These are phyloP conservation scores for Aegilops umbellulata DNA, from an alignment of 176 grass and related monocot species.

Conservation along the genomic window DNA sequence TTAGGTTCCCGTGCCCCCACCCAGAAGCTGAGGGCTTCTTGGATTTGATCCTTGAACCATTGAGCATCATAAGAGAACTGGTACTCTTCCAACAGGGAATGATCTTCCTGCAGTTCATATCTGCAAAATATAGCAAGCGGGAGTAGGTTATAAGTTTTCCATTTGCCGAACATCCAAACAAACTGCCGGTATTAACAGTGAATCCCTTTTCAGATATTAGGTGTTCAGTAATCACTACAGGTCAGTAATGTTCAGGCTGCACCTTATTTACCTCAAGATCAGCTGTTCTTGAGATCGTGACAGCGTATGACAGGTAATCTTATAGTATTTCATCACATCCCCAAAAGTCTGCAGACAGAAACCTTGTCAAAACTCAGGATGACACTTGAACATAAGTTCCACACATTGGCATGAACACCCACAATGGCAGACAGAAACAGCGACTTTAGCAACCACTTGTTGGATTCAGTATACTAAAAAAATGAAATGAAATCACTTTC, in stretches of 20 bases:
- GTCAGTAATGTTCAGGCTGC: slow-evolving; percentile 5
- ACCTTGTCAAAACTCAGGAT: background rate
- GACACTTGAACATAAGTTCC: background rate
- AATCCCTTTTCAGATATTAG: background rate
- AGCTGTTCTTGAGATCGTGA: slow-evolving; percentile 56
- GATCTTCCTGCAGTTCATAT: slow-evolving; percentile 79
- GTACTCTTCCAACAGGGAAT: slow-evolving; percentile 72
- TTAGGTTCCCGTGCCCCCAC: slow-evolving; percentile 45
- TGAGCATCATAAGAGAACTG: slow-evolving; percentile 56
- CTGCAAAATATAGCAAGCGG: slow-evolving; percentile 35
- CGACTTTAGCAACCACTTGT: background rate
- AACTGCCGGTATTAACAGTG: background rate
- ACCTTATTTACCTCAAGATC: slow-evolving; percentile 60
- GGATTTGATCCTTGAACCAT: slow-evolving; percentile 65
- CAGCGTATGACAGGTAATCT: slow-evolving; percentile 52
- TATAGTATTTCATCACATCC: slow-evolving; percentile 72
- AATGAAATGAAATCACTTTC: slow-evolving; percentile 6
- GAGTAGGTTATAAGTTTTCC: background rate
- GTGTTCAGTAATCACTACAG: slow-evolving; percentile 9
- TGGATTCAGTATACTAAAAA: background rate
- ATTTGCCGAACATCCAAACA: background rate
- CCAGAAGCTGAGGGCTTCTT: slow-evolving; percentile 59
- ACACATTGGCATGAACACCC: slow-evolving; percentile 10
- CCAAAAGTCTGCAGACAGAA: slow-evolving; percentile 64
- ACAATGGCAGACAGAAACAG: background rate